A percentile compares a stretch with the other conserved stretches of the same genome.
phyloP scores from a whole-genome alignment of 2,329 filamentous ascomycete genomes.

The Drechslerella dactyloides region DNA sequence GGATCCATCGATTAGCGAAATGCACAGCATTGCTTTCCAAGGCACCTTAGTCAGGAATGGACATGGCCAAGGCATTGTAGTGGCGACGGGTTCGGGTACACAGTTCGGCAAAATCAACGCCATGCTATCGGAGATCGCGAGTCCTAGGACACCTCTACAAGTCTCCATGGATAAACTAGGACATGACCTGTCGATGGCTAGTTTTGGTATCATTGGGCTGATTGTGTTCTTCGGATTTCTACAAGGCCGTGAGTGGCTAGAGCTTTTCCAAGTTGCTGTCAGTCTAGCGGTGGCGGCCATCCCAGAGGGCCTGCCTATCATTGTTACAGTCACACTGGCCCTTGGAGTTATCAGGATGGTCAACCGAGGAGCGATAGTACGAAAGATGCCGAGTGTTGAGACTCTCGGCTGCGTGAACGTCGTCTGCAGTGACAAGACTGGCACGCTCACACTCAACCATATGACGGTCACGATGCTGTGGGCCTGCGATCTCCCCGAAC shows the following conservation, averaged over 20 bases:
- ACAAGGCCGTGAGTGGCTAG: slow-evolving; percentile 84
- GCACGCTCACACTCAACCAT: slow-evolving; percentile 94
- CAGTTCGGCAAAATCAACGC: slow-evolving; percentile 97
- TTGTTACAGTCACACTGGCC: slow-evolving; percentile 94
- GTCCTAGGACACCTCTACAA: slow-evolving; percentile 89
- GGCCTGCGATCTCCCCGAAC: slow-evolving; percentile 60
- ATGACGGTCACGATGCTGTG: slow-evolving; percentile 98
- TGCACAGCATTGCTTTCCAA: slow-evolving; percentile 97
- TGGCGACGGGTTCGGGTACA: slow-evolving; percentile 89
- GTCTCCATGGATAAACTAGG: slow-evolving; percentile 97
- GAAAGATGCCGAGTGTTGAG: slow-evolving; percentile 93
- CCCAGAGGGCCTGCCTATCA: slow-evolving; percentile 93
- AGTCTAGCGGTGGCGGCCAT: slow-evolving; percentile 96
- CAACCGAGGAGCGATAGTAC: slow-evolving; percentile 89
- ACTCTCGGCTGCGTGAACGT: slow-evolving; percentile 98
- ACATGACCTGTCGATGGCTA: slow-evolving; percentile 94
- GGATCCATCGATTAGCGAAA: slow-evolving; percentile 73
- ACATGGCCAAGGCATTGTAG: slow-evolving; percentile 94
- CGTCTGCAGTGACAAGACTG: slow-evolving; percentile 98
- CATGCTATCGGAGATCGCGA: slow-evolving; percentile 92
- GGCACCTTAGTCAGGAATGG: slow-evolving; percentile 94
- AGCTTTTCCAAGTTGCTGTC: slow-evolving; percentile 97
- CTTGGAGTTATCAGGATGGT: slow-evolving; percentile 97
- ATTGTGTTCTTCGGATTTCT: slow-evolving; percentile 90
- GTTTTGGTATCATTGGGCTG: slow-evolving; percentile 89